Conservation (phyloP, 129 eudicot species). For the Solidago caesia region DNA sequence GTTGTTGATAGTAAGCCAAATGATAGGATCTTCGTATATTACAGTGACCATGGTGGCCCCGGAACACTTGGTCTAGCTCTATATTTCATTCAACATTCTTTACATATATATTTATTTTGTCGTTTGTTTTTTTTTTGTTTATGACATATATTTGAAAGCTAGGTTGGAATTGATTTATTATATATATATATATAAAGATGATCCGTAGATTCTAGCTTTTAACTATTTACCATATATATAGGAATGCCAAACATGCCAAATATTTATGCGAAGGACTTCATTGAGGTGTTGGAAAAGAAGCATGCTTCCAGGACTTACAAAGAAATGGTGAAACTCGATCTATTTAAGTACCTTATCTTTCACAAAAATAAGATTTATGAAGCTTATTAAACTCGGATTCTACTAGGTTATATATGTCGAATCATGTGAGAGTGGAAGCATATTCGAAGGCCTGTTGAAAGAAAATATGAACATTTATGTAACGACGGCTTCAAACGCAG, state of each 20-base stretch:
- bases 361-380: background rate
- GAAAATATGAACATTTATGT: slow-evolving; percentile 67
- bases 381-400: background rate
- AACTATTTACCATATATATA: slow-evolving; percentile 11
- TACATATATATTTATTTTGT: background rate
- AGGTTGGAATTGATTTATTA: background rate
- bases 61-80: slow-evolving; percentile 76
- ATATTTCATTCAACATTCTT: background rate
- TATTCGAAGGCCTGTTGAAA: slow-evolving; percentile 87
- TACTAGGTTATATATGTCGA: slow-evolving; percentile 76
- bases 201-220: too few relatives aligned
- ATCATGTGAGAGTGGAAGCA: slow-evolving; percentile 93
- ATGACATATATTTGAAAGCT: background rate
- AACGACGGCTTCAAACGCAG: slow-evolving; percentile 85
- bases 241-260: slow-evolving; percentile 83
- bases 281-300: slow-evolving; percentile 79
- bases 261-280: slow-evolving; percentile 68
- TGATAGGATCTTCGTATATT: slow-evolving; percentile 77
- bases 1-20: slow-evolving; percentile 68
- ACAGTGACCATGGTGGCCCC: slow-evolving; percentile 92
- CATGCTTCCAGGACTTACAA: slow-evolving; percentile 68
- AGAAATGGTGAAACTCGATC: slow-evolving; percentile 56
- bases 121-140: background rate
- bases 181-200: too few relatives aligned
- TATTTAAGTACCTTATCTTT: background rate